Base-by-base conservation (phyloP, 2,329 filamentous ascomycete species). In the Fusarium sp. region DNA sequence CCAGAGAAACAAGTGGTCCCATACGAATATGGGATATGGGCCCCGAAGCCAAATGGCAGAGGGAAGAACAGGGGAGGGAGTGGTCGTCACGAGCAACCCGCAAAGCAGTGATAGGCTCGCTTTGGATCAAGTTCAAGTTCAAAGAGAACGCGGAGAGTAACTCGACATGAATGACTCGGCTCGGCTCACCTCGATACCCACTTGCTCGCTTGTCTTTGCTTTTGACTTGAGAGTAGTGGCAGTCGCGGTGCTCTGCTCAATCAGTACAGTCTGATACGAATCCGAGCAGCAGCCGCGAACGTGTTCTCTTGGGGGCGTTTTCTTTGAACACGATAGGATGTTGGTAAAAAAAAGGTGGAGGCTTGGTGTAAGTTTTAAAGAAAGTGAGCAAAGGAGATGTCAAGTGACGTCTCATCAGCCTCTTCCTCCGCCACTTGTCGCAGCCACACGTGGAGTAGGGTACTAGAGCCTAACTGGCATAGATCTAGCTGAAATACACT, bases 51-150 rank as follows among this genome's bases (percentile, higher is more conserved):
- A 62, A 46, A 65, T 17, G 44, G 51, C 48, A 58, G 49, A 58
- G 33, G 43, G 56, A 67, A 61, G 51, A 55, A 56, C 66, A 71
- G 72, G 72, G 58, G 63, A 69, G 53, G 44, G 43, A 66, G 53
- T 66, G 69, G 74, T 72, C 75, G 72, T 78, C 73, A 74, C 73
- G 72, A 77, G 75, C 74, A 77, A 77, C 74, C 68, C 72, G 61
- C 59, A 66, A 69, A 61, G 60, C 64, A 68, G 63, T 63, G 64
- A 69, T 71, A 72, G 58, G 68, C 63, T 69, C 60, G 67, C 52
- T 71, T 69, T 58, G 52, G 50, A 39, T 51, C 22, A 64, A 43
- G 45, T 52, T 68, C 69, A 62, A 44, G 34, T 70, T 58, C 64
- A 72, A 65, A 70, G 68, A 69, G 65, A 61, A 68, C 65, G 67